phyloP scores from a whole-genome alignment of 345 rosid genomes.

The Firmiana major region DNA sequence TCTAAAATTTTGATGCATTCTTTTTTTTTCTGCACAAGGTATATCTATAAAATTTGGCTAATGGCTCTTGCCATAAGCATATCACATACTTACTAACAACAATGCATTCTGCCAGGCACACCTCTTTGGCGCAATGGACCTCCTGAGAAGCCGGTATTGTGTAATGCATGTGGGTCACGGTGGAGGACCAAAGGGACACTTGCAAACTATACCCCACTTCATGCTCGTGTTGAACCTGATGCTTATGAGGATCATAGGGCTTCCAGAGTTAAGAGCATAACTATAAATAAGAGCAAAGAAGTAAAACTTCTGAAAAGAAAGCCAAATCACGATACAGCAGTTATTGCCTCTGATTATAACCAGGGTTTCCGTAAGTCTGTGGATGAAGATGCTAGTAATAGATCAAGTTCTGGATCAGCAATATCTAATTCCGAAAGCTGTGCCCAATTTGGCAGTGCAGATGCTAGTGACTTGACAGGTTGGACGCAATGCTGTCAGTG shows the following conservation, averaged over 20 bases:
- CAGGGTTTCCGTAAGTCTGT: slow-evolving; percentile 48
- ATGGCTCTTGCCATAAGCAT: background rate
- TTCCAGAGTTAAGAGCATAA: slow-evolving; percentile 43
- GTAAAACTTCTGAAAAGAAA: slow-evolving; percentile 69
- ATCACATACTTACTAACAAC: slow-evolving; percentile 16
- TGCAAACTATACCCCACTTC: slow-evolving; percentile 69
- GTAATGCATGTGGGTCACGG: slow-evolving; percentile 83
- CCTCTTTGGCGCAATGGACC: slow-evolving; percentile 91
- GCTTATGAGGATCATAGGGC: slow-evolving; percentile 47
- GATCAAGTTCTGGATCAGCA: slow-evolving; percentile 97
- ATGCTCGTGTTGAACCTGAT: slow-evolving; percentile 58
- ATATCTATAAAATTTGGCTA: background rate
- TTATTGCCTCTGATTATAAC: slow-evolving; percentile 41
- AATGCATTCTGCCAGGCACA: slow-evolving; percentile 43
- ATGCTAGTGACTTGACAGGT: slow-evolving; percentile 95
- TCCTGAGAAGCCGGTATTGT: slow-evolving; percentile 77
- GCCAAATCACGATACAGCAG: slow-evolving; percentile 43
- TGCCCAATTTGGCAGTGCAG: slow-evolving; percentile 76
- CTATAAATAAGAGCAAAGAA: slow-evolving; percentile 58
- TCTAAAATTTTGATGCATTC: background rate
- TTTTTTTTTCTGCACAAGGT: too few relatives aligned
- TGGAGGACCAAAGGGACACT: slow-evolving; percentile 87
- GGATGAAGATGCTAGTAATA: slow-evolving; percentile 85
- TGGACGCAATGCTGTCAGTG: slow-evolving; percentile 7
- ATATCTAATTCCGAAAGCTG: slow-evolving; percentile 95